These are phyloP conservation scores for Petrea volubilis DNA, from an alignment of 257 asterid genomes.

Conservation along the genomic window DNA sequence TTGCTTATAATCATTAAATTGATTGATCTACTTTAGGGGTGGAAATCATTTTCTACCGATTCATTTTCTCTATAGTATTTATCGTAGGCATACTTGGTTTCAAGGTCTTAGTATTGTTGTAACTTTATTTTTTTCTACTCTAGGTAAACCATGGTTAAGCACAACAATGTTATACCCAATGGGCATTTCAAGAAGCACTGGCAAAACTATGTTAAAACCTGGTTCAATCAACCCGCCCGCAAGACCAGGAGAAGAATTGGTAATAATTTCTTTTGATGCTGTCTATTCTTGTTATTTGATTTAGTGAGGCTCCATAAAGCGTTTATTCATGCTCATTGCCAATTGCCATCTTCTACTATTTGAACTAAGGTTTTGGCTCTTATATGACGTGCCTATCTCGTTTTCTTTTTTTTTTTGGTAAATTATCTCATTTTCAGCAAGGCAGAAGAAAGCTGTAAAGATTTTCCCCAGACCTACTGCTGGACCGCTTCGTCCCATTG, in stretches of 20 bases:
- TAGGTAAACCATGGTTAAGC: conserved; percentile 67
- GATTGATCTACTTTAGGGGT: not conserved
- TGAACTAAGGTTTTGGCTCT: not conserved
- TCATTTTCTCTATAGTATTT: not conserved
- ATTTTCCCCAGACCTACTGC: conserved; percentile 84
- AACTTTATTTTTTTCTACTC: not conserved
- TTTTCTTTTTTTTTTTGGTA: too few species aligned
- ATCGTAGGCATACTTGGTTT: not conserved
- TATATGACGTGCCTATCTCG: not conserved
- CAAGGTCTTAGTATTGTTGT: not conserved
- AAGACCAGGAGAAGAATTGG: conserved; percentile 72
- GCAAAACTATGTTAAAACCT: conserved; percentile 70
- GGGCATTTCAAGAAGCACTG: conserved; percentile 78
- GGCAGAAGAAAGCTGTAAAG: conserved; percentile 79
- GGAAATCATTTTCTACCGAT: not conserved
- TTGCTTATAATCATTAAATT: not conserved
- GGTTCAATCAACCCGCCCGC: conserved; percentile 81
- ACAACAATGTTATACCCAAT: conserved; percentile 66
- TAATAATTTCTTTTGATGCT: not conserved
- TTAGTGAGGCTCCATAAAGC: not conserved
- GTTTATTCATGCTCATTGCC: not conserved
- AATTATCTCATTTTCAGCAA: conserved; percentile 44
- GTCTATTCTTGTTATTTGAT: not conserved
- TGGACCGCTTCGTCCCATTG: conserved; percentile 79
- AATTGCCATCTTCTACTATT: not conserved